These are phyloP conservation scores for Jaltomata sinuosa DNA, from an alignment of 257 asterid species.

Conservation along the genomic window DNA sequence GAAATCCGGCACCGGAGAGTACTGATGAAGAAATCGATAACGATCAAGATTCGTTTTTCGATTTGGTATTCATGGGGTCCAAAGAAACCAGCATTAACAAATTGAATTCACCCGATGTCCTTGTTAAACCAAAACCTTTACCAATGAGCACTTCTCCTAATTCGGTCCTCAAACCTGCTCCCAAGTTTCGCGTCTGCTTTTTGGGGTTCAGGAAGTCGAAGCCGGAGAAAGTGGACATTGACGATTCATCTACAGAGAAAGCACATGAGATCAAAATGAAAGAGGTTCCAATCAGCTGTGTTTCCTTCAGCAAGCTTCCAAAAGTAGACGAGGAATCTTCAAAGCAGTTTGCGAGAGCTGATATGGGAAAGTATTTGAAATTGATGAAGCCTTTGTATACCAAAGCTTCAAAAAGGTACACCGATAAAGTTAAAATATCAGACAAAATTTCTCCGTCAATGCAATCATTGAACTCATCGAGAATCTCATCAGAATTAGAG, in stretches of 20 bases:
- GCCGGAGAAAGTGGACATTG: slow-evolving; percentile 18
- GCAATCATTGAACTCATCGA: slow-evolving; percentile 27
- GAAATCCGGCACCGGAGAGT: slow-evolving; percentile 14
- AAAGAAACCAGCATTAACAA: neutral
- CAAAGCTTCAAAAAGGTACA: slow-evolving; percentile 40
- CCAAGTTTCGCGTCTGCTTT: slow-evolving; percentile 43
- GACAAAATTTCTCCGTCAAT: slow-evolving; percentile 31
- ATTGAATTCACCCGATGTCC: slow-evolving; percentile 7
- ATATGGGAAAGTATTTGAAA: slow-evolving; percentile 44
- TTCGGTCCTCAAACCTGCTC: slow-evolving; percentile 39
- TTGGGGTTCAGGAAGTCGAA: slow-evolving; percentile 48
- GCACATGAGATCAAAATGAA: neutral
- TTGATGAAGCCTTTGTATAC: slow-evolving; percentile 48
- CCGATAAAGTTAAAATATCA: slow-evolving; percentile 13
- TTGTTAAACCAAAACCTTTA: slow-evolving; percentile 13
- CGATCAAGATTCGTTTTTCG: slow-evolving; percentile 71
- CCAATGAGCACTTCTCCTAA: slow-evolving; percentile 33
- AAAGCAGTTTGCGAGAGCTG: slow-evolving; percentile 16
- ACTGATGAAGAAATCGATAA: slow-evolving; percentile 25
- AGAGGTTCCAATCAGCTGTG: slow-evolving; percentile 3
- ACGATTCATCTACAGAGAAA: neutral
- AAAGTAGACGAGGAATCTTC: slow-evolving; percentile 12
- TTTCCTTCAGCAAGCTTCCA: slow-evolving; percentile 1
- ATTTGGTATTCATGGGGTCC: slow-evolving; percentile 39
- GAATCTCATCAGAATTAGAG: slow-evolving; percentile 30